Conservation (phyloP, 208 protist genomes). For the Crithidia bombi region DNA sequence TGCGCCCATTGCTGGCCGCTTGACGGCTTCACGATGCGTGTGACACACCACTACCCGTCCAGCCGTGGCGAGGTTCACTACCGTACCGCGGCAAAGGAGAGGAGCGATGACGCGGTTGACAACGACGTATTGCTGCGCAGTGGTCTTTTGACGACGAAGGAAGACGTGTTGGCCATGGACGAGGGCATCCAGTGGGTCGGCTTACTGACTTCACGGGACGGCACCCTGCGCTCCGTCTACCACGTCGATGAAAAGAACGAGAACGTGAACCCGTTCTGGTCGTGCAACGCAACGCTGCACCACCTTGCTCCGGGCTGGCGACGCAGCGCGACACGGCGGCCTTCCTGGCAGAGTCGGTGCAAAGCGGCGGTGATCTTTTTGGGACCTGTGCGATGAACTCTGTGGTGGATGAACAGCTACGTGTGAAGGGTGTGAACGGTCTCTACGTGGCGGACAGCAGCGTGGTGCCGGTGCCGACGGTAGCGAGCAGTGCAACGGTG, state of each 20-base stretch:
- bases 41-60: slow-evolving; percentile 70
- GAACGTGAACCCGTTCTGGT: slow-evolving; percentile 55
- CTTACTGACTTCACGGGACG: slow-evolving; percentile 47
- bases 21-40: slow-evolving; percentile 68
- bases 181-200: slow-evolving; percentile 77
- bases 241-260: slow-evolving; percentile 39
- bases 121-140: slow-evolving; percentile 35
- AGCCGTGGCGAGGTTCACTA: slow-evolving; percentile 58
- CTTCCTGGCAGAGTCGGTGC: slow-evolving; percentile 57
- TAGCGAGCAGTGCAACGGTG: slow-evolving; percentile 59
- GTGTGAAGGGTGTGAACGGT: slow-evolving; percentile 60
- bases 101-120: neutral
- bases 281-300: slow-evolving; percentile 41
- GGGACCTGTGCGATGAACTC: slow-evolving; percentile 77
- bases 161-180: slow-evolving; percentile 75
- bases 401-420: slow-evolving; percentile 60
- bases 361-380: slow-evolving; percentile 50
- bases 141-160: slow-evolving; percentile 48
- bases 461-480: slow-evolving; percentile 74
- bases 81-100: slow-evolving; percentile 3
- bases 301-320: slow-evolving; percentile 40
- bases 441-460: slow-evolving; percentile 69
- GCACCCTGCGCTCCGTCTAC: slow-evolving; percentile 46
- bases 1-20: slow-evolving; percentile 35
- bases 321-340: slow-evolving; percentile 59